phyloP scores from a whole-genome alignment of 1,284 basidiomycete genomes.

The Melanopsichium pennsylvanicum region DNA sequence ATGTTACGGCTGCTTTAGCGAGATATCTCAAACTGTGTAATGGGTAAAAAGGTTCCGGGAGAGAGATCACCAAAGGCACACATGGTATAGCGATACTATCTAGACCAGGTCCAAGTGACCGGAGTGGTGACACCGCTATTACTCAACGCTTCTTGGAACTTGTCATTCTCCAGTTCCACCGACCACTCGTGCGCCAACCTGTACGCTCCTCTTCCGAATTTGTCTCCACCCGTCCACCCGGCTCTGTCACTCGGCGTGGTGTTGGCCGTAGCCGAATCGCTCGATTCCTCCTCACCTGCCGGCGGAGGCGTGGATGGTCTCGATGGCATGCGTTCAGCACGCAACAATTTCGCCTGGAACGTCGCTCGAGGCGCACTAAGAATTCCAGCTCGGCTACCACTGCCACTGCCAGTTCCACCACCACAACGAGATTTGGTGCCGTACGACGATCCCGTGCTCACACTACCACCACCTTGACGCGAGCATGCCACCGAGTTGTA shows the following conservation, averaged over 20 bases:
- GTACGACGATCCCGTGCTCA: slow-evolving; percentile 34
- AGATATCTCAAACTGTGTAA: too few species aligned
- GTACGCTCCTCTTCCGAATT: slow-evolving; percentile 36
- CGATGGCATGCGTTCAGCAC: slow-evolving; percentile 46
- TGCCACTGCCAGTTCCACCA: slow-evolving; percentile 19
- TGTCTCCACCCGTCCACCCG: slow-evolving; percentile 46
- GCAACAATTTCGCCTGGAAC: slow-evolving; percentile 38
- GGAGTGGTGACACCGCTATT: slow-evolving; percentile 43
- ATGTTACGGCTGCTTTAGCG: too few species aligned
- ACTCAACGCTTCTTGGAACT: slow-evolving; percentile 39
- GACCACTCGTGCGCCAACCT: slow-evolving; percentile 39
- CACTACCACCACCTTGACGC: slow-evolving; percentile 37
- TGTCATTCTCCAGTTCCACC: slow-evolving; percentile 36
- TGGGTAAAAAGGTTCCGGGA: too few species aligned
- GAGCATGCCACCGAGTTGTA: slow-evolving; percentile 41
- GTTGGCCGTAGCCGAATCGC: slow-evolving; percentile 25
- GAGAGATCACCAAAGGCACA: too few species aligned
- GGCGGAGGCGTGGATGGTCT: slow-evolving; percentile 29
- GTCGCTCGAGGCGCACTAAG: slow-evolving; percentile 38
- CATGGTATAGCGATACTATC: slow-evolving; percentile 2
- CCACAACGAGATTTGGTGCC: slow-evolving; percentile 25
- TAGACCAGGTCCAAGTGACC: slow-evolving; percentile 46
- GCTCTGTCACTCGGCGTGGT: slow-evolving; percentile 37
- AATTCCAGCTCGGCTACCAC: slow-evolving; percentile 18
- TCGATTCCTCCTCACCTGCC: slow-evolving; percentile 24